Percentiles rank a stretch among this genome's conserved stretches.
These are phyloP conservation scores for Neurospora tetraspora DNA, from an alignment of 495 filamentous ascomycete genomes.

Conservation along the genomic window DNA sequence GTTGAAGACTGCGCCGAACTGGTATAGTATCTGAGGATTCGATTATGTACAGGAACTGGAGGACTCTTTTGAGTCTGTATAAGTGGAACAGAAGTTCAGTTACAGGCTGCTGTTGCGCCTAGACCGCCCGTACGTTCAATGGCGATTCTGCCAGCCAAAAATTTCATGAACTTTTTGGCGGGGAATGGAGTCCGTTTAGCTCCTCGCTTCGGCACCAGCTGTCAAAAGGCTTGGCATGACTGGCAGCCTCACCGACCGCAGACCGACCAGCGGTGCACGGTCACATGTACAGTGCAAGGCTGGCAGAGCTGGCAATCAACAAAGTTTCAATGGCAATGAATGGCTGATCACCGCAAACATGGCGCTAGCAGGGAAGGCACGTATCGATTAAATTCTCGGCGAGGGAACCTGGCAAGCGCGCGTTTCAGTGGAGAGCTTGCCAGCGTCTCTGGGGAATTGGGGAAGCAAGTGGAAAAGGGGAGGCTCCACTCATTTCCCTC, in stretches of 20 bases:
- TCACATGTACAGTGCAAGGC: neutral
- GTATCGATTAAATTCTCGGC: conserved; percentile 2
- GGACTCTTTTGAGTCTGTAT: neutral
- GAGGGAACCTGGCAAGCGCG: conserved; percentile 9
- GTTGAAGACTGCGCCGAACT: no score
- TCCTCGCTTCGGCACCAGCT: conserved; percentile 7
- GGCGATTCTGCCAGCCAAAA: conserved; percentile 4
- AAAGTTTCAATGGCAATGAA: neutral
- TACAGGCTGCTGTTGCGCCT: neutral
- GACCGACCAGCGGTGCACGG: neutral
- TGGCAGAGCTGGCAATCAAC: neutral
- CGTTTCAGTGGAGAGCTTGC: conserved; percentile 7
- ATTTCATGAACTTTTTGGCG: conserved; percentile 23
- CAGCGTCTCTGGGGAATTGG: conserved; percentile 14
- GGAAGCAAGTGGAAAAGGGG: conserved; percentile 14
- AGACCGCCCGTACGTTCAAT: neutral
- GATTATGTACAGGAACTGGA: neutral
- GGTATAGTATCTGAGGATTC: neutral
- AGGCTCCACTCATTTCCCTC: conserved; percentile 8
- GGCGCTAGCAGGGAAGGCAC: neutral
- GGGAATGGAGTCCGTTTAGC: conserved; percentile 21
- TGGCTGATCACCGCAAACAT: neutral
- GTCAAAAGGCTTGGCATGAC: neutral
- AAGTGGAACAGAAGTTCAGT: neutral
- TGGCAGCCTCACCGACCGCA: neutral